Base-by-base conservation (phyloP, 176 grass and related monocot species). In the Typha latifolia region DNA sequence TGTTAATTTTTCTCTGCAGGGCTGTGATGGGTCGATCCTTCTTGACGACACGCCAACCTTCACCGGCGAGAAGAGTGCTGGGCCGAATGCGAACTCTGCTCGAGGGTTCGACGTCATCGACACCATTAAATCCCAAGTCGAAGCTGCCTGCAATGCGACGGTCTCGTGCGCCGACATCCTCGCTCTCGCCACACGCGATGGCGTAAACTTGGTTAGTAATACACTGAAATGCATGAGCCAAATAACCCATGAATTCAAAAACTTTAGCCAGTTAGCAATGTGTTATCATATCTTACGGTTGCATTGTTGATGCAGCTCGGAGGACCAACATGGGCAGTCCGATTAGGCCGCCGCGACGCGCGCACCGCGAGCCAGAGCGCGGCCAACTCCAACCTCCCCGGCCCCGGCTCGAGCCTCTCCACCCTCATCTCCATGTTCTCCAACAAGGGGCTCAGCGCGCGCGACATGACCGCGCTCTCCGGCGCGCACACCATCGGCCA, bases 81-180 rank as follows among this genome's bases (percentile, higher is more conserved):
- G 47, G 2, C 68, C 81, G 0, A 91, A 91, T 57, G 14, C 16
- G n/a, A 68, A 71, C 63, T 87, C 88, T 0, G 49, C 59, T 2
- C 84, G 75, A 23, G 81, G 89, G 5, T 91, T 37, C 64, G 81
- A 91, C 4, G 74, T 82, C 18, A 55, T 91, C 19, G 89, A 87
- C 67, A 64, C 65, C 19, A 75, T 67, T 62, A 91, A 91, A 80
- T 12, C 78, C 10, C 31, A 61, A 0, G 61, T 70, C 0, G 88
- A 91, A 73, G 68, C 78, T 2, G n/a, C 79, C 3, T 93, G 82
- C 90, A 73, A 66, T 0, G 55, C 47, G 59, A 69, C 69, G 37
- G 83, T 90, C 0, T 90, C 90, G 10, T 95, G 86, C 74, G 90
- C 90, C 37, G 90, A 95, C 78, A 84, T 95, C 63, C 32, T 95